phyloP scores from a whole-genome alignment of 73 alveolate genomes.

The Durusdinium trenchii region DNA sequence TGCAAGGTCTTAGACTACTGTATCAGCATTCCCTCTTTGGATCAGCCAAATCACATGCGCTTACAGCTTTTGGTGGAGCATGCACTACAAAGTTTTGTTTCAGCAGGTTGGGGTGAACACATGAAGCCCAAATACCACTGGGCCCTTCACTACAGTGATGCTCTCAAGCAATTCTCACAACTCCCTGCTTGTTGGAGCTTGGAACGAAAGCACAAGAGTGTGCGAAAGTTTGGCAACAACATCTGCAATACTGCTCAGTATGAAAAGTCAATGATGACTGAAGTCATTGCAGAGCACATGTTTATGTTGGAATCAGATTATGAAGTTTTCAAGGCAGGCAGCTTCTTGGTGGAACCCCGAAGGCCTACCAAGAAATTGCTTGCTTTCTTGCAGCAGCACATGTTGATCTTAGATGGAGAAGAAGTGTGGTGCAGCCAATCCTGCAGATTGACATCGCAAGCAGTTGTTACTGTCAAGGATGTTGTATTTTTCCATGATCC shows the following conservation, averaged over 20 bases:
- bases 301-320: background rate
- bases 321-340: background rate
- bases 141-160: background rate
- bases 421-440: too few species aligned
- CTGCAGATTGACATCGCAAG: too few species aligned
- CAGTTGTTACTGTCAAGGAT: too few species aligned
- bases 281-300: background rate
- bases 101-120: background rate
- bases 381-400: background rate
- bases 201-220: slow-evolving; percentile 17
- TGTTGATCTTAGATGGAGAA: too few species aligned
- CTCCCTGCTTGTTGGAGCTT: slow-evolving; percentile 13
- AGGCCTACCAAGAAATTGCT: background rate
- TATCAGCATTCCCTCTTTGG: background rate
- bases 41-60: background rate
- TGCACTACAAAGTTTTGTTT: background rate
- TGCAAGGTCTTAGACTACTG: background rate
- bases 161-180: background rate
- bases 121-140: slow-evolving; percentile 28
- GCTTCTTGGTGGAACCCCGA: background rate
- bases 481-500: too few species aligned
- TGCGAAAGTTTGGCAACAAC: background rate
- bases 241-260: background rate
- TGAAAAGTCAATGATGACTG: background rate
- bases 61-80: background rate